phyloP scores from a whole-genome alignment of 306 rosid genomes.

The Lathyrus sativus region DNA sequence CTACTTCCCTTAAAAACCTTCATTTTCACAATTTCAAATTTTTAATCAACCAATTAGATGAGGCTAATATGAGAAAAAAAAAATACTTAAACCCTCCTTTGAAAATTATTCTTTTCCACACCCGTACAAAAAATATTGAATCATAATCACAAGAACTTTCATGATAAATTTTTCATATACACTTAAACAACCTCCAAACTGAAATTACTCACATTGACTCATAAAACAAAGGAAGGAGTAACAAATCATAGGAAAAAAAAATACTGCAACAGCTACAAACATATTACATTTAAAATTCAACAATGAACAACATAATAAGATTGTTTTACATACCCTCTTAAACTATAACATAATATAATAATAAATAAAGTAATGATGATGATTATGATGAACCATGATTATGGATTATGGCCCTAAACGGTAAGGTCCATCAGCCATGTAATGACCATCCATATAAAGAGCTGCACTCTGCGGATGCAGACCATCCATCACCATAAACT shows the following conservation, averaged over 20 bases:
- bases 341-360: not conserved
- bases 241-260: not conserved
- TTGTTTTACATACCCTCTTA: not conserved
- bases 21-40: no score
- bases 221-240: not conserved
- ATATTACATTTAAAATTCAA: conserved; percentile 8
- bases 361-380: conserved; percentile 18
- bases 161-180: not conserved
- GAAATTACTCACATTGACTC: not conserved
- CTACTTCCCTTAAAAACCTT: no score
- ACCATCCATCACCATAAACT: conserved; percentile 97
- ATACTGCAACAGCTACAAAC: not conserved
- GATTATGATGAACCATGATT: not conserved
- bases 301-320: not conserved
- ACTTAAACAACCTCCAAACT: not conserved
- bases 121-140: not conserved
- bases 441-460: conserved; percentile 80
- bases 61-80: no score
- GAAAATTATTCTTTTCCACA: no score
- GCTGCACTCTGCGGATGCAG: conserved; percentile 75
- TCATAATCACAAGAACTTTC: not conserved
- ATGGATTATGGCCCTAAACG: conserved; percentile 76
- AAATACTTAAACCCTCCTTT: no score
- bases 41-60: no score
- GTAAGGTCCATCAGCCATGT: conserved; percentile 72